Evolutionary conservation across 192 early-diverging fungal species (phyloP), one percentile per base, ranked within the genome.

Genomic region (Coemansia javaensis): DNA sequence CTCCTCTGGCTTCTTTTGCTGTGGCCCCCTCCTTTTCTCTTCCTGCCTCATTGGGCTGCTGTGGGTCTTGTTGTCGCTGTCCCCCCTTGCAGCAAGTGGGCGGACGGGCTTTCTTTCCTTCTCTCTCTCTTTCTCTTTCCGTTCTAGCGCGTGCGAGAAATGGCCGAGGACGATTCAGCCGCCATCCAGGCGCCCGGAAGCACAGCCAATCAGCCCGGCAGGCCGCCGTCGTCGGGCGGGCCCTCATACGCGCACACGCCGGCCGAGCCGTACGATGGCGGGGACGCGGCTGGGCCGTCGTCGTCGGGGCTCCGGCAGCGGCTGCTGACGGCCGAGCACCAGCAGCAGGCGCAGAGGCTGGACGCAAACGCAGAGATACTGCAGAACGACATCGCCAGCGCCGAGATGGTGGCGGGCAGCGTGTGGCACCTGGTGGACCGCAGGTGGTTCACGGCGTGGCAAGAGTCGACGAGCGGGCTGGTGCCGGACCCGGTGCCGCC

Each of bases 401-500:
- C 56, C 12, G 37, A 47, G 9, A 55, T 78, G 56, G 48, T 20
- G 22, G 53, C 54, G 5, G 74, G 59, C 14, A 65, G 67, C 21
- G 39, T 49, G 1, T 82, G 79, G 79, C 81, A 78, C 21, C 37
- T 84, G 21, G 47, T 84, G 7, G 58, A 33, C 24, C 49, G 53
- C 38, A 33, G 43, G 17, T 79, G 82, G 81, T 73, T 44, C 18
- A 40, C 49, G 15, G 30, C 39, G 5, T 81, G 81, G 61, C 48
- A 79, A 44, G 62, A 77, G 27, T 66, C 59, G 45, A 40, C 34
- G 6, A 66, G 59, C 23, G 46, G 56, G 12, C 66, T 56, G 2
- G 50, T 47, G 0, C 47, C 32, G 8, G 42, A 56, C 2, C 28
- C 33, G 17, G 71, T 79, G 35, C 77, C 76, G 0, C 56, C 61